Conservation (phyloP, 2,329 filamentous ascomycete species). For the Tolypocladium cylindrosporum region DNA sequence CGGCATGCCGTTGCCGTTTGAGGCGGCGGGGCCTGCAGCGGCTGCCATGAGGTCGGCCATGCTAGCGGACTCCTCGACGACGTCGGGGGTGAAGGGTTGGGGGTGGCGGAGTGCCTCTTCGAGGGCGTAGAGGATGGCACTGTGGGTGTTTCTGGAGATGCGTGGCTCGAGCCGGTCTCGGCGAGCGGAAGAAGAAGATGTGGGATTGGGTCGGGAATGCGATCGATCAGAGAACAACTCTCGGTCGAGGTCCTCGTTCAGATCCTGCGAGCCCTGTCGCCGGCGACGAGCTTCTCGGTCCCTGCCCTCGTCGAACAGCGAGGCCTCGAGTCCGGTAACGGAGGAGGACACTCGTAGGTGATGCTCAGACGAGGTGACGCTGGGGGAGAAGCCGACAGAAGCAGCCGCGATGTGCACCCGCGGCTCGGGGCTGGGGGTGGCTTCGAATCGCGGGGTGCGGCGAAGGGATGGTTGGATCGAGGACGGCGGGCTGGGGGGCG, state of each 20-base stretch:
- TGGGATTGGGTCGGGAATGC: conserved; percentile 11
- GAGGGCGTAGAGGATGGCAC: conserved; percentile 83
- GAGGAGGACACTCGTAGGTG: conserved; percentile 10
- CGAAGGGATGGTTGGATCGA: conserved; percentile 37
- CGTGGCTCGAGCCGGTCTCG: conserved; percentile 33
- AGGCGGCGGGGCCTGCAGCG: conserved; percentile 42
- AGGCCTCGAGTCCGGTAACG: conserved; percentile 30
- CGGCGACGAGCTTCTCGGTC: conserved; percentile 3
- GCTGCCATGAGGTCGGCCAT: conserved; percentile 73
- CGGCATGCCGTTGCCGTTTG: conserved; percentile 43
- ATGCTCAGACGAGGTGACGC: conserved; percentile 15
- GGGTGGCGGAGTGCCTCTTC: conserved; percentile 84
- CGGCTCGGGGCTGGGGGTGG: conserved; percentile 31
- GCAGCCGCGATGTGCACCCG: conserved; percentile 36
- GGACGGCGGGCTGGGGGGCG: conserved; percentile 33
- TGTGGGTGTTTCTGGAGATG: conserved; percentile 76
- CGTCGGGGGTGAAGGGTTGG: conserved; percentile 71
- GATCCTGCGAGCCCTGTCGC: conserved; percentile 35
- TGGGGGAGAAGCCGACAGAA: conserved; percentile 37
- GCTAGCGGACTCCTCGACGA: conserved; percentile 76
- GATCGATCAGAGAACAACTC: conserved; percentile 23
- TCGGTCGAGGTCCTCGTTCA: conserved; percentile 35
- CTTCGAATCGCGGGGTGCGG: conserved; percentile 41
- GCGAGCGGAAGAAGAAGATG: conserved; percentile 19
- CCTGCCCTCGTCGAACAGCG: conserved; percentile 12